Conservation (phyloP, 129 eudicot genomes). For the Ambrosia trifida region DNA sequence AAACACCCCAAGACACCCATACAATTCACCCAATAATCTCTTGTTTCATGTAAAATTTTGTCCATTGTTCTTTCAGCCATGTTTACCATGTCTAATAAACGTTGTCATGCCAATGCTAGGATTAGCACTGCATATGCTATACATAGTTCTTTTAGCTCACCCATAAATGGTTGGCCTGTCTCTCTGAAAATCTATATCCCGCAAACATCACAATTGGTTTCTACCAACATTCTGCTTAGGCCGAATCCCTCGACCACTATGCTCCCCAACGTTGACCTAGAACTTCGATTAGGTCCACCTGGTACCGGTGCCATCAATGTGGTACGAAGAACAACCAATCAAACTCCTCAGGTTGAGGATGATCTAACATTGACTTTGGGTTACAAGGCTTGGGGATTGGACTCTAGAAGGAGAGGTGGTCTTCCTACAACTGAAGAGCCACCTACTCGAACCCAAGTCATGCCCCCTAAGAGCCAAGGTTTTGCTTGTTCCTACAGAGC, state of each 20-base stretch:
- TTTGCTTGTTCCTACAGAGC: too few relatives aligned
- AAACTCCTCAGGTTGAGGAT: not conserved
- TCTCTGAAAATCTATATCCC: not conserved
- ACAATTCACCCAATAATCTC: not conserved
- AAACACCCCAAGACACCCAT: not conserved
- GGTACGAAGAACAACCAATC: not conserved
- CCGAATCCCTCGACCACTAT: not conserved
- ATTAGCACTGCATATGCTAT: too few relatives aligned
- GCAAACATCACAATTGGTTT: not conserved
- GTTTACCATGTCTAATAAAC: not conserved
- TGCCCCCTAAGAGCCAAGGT: too few relatives aligned
- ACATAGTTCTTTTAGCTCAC: too few relatives aligned
- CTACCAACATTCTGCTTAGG: not conserved
- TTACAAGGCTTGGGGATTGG: not conserved
- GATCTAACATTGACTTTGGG: not conserved
- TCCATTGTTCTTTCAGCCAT: not conserved
- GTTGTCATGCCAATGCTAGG: not conserved
- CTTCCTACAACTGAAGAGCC: not conserved
- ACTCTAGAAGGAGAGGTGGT: not conserved
- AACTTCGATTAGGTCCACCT: slow-evolving; percentile 7
- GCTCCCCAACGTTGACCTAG: not conserved
- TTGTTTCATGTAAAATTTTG: not conserved
- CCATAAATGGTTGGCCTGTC: not conserved
- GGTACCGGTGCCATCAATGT: not conserved
- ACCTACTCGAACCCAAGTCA: not conserved